phyloP scores from a whole-genome alignment of 2,329 filamentous ascomycete species.

The Pseudogymnoascus destructans region DNA sequence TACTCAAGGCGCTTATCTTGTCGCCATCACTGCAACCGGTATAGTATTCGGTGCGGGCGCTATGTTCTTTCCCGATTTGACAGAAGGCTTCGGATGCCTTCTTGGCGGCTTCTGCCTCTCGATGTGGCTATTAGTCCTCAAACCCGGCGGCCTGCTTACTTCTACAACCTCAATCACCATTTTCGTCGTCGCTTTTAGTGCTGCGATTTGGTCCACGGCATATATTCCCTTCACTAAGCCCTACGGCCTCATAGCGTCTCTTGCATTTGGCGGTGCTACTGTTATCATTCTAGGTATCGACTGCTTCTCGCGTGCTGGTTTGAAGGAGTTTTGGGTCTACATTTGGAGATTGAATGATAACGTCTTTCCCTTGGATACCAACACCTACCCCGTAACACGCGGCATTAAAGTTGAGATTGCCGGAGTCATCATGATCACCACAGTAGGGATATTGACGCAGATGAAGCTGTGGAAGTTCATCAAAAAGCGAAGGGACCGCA shows the following conservation, averaged over 20 bases:
- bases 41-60: conserved; percentile 59
- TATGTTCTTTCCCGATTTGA: conserved; percentile 71
- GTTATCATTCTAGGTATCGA: conserved; percentile 73
- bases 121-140: conserved; percentile 71
- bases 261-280: conserved; percentile 72
- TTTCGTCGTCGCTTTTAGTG: conserved; percentile 62
- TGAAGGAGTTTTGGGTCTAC: conserved; percentile 95
- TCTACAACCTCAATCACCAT: conserved; percentile 50
- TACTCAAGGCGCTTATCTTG: conserved; percentile 76
- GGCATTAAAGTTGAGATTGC: conserved; percentile 80
- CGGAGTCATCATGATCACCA: conserved; percentile 57
- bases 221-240: conserved; percentile 66
- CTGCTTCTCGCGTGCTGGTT: conserved; percentile 75
- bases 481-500: conserved; percentile 44
- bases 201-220: conserved; percentile 58
- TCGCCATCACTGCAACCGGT: conserved; percentile 62
- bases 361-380: conserved; percentile 63
- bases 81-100: conserved; percentile 57
- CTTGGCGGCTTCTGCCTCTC: conserved; percentile 26
- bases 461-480: conserved; percentile 76
- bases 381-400: conserved; percentile 73
- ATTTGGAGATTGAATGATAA: conserved; percentile 72
- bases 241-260: conserved; percentile 63
- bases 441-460: conserved; percentile 71
- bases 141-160: conserved; percentile 59